Conservation (phyloP, 306 rosid genomes). For the Mimosa pudica region DNA sequence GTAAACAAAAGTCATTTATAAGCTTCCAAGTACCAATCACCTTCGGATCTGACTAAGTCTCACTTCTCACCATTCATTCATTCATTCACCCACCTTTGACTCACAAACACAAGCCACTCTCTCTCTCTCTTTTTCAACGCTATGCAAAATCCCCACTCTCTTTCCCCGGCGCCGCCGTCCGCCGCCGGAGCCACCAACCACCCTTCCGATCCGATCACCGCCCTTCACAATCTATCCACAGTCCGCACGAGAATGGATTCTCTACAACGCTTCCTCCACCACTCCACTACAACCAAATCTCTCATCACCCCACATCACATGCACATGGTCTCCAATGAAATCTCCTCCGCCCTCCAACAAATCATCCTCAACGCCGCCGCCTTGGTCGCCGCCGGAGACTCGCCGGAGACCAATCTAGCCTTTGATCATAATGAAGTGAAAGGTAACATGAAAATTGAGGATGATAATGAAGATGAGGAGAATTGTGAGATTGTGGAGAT, state of each 20-base stretch:
- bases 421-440: constrained; percentile 43
- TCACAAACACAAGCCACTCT: too few relatives aligned
- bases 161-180: not conserved
- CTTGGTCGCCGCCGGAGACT: too few relatives aligned
- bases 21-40: not conserved
- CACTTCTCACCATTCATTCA: too few relatives aligned
- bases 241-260: constrained; percentile 58
- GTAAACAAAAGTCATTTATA: not conserved
- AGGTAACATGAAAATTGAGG: too few relatives aligned
- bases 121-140: not conserved
- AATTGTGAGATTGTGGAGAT: constrained; percentile 69
- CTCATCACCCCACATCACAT: constrained; percentile 46
- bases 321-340: constrained; percentile 60
- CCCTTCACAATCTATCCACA: constrained; percentile 61
- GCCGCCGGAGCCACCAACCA: constrained; percentile 26
- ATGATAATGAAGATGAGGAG: not conserved
- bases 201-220: constrained; percentile 49
- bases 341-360: constrained; percentile 59
- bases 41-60: not conserved
- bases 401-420: constrained; percentile 23
- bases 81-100: not conserved
- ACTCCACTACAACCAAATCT: constrained; percentile 47
- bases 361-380: constrained; percentile 63
- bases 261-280: constrained; percentile 56
- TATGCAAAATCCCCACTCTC: constrained; percentile 36